Evolutionary conservation across 169 alveolate species (phyloP).

Genomic region (Babesia divergens): DNA sequence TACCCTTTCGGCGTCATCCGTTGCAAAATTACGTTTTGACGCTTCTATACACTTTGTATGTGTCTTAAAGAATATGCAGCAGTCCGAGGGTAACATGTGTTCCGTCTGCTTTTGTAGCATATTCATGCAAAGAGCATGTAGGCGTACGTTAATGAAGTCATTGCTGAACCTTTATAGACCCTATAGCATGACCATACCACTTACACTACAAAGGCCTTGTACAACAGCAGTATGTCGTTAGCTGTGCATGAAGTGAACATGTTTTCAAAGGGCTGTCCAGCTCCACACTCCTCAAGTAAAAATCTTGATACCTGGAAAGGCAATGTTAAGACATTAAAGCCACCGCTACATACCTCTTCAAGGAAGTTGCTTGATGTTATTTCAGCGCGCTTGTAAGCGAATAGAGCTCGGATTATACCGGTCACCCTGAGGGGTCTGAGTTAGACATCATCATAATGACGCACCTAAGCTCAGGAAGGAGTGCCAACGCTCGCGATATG

Average conservation of each 20-base stretch:
- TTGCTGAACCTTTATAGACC: slow-evolving; percentile 10
- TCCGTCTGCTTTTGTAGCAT: slow-evolving; percentile 4
- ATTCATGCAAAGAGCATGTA: slow-evolving; percentile 15
- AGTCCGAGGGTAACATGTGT: slow-evolving; percentile 41
- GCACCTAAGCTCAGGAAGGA: slow-evolving; percentile 61
- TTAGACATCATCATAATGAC: background rate
- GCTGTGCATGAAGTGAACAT: slow-evolving; percentile 22
- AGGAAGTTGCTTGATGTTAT: slow-evolving; percentile 2
- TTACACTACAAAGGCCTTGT: slow-evolving; percentile 62
- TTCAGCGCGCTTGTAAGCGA: slow-evolving; percentile 18
- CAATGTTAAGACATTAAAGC: background rate
- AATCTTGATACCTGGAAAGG: slow-evolving; percentile 22
- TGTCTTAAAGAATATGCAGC: slow-evolving; percentile 30
- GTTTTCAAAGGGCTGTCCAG: slow-evolving; percentile 3
- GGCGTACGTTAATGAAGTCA: background rate
- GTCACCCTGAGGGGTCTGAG: slow-evolving; percentile 19
- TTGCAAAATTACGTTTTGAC: background rate
- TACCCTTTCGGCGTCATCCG: background rate
- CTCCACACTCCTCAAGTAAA: slow-evolving; percentile 29
- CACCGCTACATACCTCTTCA: slow-evolving; percentile 16
- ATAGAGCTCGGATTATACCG: slow-evolving; percentile 36
- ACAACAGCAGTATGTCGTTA: slow-evolving; percentile 52
- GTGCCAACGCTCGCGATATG: slow-evolving; percentile 21
- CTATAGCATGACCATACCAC: background rate
- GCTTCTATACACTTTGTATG: slow-evolving; percentile 25